Conservation (phyloP, 306 rosid genomes). For the Psophocarpus tetragonolobus region DNA sequence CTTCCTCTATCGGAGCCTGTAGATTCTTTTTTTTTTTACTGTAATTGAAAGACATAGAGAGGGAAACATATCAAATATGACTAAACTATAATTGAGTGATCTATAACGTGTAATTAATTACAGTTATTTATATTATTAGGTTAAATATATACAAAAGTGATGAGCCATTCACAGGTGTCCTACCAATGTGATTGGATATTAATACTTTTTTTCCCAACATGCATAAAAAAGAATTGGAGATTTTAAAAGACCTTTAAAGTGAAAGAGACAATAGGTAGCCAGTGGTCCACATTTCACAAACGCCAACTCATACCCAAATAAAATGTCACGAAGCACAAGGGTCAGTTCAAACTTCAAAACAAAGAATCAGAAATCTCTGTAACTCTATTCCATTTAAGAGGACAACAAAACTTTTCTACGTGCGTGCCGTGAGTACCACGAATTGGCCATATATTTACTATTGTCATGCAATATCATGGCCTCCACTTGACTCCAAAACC, state of each 20-base stretch:
- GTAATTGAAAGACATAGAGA: no score
- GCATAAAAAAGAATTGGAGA: no score
- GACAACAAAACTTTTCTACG: neutral
- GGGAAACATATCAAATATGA: no score
- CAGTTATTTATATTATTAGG: no score
- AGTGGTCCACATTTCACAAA: conserved; percentile 2
- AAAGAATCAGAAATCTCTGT: neutral
- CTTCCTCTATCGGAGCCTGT: no score
- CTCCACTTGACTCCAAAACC: neutral
- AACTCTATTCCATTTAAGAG: neutral
- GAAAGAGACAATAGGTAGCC: neutral
- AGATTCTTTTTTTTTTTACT: no score
- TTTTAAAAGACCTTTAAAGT: neutral
- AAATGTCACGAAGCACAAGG: neutral
- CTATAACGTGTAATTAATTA: no score
- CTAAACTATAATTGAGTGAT: no score
- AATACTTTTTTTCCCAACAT: no score
- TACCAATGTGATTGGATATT: no score
- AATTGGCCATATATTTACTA: neutral
- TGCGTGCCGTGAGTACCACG: neutral
- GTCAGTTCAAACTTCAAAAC: neutral
- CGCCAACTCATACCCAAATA: neutral
- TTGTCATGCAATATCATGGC: neutral
- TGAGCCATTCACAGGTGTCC: no score
- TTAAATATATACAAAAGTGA: no score